Evolutionary conservation across 1,284 basidiomycete genomes (phyloP), one percentile per base, ranked within the genome.

Genomic region (Irpex sp.): DNA sequence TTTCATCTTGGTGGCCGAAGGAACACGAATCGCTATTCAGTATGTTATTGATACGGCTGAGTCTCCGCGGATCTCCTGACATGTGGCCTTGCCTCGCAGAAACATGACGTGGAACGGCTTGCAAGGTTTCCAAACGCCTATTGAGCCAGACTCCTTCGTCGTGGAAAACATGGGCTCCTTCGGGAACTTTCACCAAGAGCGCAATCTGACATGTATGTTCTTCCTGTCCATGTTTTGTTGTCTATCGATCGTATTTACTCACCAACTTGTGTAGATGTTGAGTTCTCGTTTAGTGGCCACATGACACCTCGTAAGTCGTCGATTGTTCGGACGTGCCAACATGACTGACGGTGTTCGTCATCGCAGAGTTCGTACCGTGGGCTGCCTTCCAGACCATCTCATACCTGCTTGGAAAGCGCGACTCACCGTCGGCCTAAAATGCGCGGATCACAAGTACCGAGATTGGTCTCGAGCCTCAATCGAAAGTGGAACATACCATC

Each of bases 21-120:
- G 83, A 11, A 84, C 83, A 13, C 75, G 83, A n/a, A 85, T 85
- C 63, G 83, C 83, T 11, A 84, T 86, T 61, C 83, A 86, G 82
- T 83, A 62, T 56, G 79, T 73, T 31, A 17, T 21, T 50, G 19
- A 19, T 1, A 17, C 9, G 19, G 13, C 13, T n/a, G 5, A 26
- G 8, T 21, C 1, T 60, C 46, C 1, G 3, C 13, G n/a, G 4
- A 15, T 5, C 3, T 1, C 9, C 35, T 35, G 9, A 43, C 46
- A 13, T 39, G 37, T 36, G 19, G 47, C 39, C 55, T 36, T 50
- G 19, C n/a, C 33, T 4, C 26, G 0, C 50, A 76, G 76, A 57
- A 77, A 76, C 63, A 77, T 78, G 76, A 78, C 77, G 1, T 78
- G 77, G 77, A 69, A 71, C 51, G 76, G 77, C 13, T 63, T 68